Conservation (phyloP, 176 grass and related monocot species). For the Microstegium vimineum region DNA sequence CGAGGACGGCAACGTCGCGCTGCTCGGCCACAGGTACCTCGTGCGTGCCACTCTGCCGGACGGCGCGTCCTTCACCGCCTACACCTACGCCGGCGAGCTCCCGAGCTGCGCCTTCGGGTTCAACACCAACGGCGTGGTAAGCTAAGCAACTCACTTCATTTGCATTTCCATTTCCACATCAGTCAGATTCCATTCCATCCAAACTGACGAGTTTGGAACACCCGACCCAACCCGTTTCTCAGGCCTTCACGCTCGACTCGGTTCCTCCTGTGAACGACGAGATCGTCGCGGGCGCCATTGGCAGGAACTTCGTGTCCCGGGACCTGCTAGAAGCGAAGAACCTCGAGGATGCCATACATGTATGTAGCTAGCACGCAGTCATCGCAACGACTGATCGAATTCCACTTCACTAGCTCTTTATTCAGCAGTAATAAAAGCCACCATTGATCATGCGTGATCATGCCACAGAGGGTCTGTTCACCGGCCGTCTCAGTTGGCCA, state of each 20-base stretch:
- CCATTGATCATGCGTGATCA: not conserved
- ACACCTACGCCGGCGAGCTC: conserved; percentile 78
- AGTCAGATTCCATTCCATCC: not conserved
- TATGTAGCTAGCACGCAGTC: conserved; percentile 20
- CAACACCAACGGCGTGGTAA: conserved; percentile 76
- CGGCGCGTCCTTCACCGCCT: conserved; percentile 71
- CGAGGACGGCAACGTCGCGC: conserved; percentile 63
- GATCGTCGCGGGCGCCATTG: conserved; percentile 51
- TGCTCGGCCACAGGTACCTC: conserved; percentile 79
- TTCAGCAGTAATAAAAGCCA: not conserved
- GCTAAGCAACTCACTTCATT: not conserved
- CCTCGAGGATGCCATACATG: conserved; percentile 57
- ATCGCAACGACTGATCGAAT: not conserved
- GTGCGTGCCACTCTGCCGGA: conserved; percentile 48
- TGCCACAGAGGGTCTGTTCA: conserved; percentile 44
- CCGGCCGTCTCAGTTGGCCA: conserved; percentile 61
- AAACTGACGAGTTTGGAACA: too few relatives aligned
- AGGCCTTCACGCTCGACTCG: conserved; percentile 84
- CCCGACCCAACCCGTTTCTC: too few relatives aligned
- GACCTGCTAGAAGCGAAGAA: conserved; percentile 61
- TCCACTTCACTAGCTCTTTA: not conserved
- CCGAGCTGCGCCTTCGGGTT: conserved; percentile 87
- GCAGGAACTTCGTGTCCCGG: conserved; percentile 61
- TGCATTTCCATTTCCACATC: not conserved
- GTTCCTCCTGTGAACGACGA: conserved; percentile 60